phyloP scores from a whole-genome alignment of 306 rosid genomes.

The Hylodesmum podocarpum region DNA sequence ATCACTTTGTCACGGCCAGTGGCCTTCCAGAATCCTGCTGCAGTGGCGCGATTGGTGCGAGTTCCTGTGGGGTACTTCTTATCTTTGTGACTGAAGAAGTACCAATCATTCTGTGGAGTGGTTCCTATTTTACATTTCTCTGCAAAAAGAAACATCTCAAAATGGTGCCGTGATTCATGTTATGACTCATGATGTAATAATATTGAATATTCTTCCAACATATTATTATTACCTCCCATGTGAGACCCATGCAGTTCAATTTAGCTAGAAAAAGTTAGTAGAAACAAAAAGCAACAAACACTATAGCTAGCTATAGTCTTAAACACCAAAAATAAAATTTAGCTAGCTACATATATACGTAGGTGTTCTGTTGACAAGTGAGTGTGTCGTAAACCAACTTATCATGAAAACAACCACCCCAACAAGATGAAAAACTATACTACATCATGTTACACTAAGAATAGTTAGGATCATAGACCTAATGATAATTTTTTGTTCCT shows the following conservation, averaged over 20 bases:
- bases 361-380: neutral
- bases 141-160: constrained; percentile 9
- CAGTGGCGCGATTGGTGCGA: constrained; percentile 85
- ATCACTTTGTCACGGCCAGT: constrained; percentile 94
- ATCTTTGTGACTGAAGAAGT: constrained; percentile 94
- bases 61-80: constrained; percentile 98
- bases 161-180: neutral
- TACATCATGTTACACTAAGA: too few species aligned
- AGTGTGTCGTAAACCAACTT: neutral
- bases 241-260: neutral
- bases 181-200: neutral
- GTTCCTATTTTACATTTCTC: constrained; percentile 94
- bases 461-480: too few species aligned
- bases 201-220: neutral
- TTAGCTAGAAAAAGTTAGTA: neutral
- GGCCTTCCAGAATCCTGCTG: constrained; percentile 97
- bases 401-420: neutral
- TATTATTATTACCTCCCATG: neutral
- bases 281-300: neutral
- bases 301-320: neutral
- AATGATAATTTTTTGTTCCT: too few species aligned
- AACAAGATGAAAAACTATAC: too few species aligned
- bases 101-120: constrained; percentile 96
- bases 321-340: neutral
- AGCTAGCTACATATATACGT: neutral